Evolutionary conservation across 2,329 filamentous ascomycete genomes (phyloP).

Genomic region (Verticillium dahliae): DNA sequence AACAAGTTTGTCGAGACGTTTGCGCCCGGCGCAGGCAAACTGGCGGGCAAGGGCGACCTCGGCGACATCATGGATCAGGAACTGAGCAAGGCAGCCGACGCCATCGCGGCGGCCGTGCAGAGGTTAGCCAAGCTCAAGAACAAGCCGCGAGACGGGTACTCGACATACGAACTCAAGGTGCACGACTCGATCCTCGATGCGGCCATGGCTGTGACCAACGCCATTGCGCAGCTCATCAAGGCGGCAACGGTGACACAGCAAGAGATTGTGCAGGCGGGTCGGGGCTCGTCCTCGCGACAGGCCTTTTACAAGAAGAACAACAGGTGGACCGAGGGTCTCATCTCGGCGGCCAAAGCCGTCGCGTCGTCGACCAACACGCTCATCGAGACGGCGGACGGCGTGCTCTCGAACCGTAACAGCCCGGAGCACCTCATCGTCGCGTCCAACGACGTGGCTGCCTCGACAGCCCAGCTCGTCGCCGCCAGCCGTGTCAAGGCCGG

Average conservation of each 20-base stretch:
- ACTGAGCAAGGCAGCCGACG: slow-evolving; percentile 87
- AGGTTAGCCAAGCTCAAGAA: slow-evolving; percentile 88
- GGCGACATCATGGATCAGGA: slow-evolving; percentile 91
- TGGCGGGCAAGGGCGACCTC: slow-evolving; percentile 76
- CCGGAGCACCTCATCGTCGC: slow-evolving; percentile 97
- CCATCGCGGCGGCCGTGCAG: slow-evolving; percentile 86
- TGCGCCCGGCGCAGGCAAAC: slow-evolving; percentile 77
- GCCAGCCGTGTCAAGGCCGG: slow-evolving; percentile 94
- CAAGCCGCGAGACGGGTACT: slow-evolving; percentile 93
- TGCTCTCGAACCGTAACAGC: slow-evolving; percentile 84
- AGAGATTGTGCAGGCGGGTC: slow-evolving; percentile 91
- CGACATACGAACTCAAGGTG: slow-evolving; percentile 92
- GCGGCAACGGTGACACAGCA: slow-evolving; percentile 89
- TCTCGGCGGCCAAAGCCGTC: slow-evolving; percentile 94
- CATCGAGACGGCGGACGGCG: slow-evolving; percentile 96
- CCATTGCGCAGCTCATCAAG: slow-evolving; percentile 90
- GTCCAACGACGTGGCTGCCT: slow-evolving; percentile 93
- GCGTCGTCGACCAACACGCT: slow-evolving; percentile 89
- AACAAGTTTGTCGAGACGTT: slow-evolving; percentile 92
- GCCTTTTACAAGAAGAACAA: slow-evolving; percentile 99
- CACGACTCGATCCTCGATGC: slow-evolving; percentile 93
- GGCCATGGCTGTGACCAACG: slow-evolving; percentile 86
- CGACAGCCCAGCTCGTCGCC: slow-evolving; percentile 92
- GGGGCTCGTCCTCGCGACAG: slow-evolving; percentile 77
- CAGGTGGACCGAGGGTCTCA: slow-evolving; percentile 95